Evolutionary conservation across 306 rosid species (phyloP), one percentile per base, ranked within the genome.

Genomic region (Vigna angularis): DNA sequence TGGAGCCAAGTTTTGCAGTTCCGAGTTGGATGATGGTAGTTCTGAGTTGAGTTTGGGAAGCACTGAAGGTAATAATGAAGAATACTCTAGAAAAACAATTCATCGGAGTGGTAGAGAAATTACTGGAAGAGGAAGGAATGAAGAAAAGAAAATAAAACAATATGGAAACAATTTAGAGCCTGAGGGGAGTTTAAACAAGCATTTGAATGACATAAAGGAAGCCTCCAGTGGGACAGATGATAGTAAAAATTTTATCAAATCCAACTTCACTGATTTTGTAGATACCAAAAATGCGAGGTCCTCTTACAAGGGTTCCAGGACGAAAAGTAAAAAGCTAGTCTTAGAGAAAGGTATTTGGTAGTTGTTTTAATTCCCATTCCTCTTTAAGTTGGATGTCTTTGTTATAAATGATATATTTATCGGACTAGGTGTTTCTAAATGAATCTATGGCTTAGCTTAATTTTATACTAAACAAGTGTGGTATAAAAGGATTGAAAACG

Each of bases 221-320:
- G 92, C 89, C 44, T 88, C 86, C 70, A 89, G 91, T 86, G 96
- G 93, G 83, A 89, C 96, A 42, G 96, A 90, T 80, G 91, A 87
- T 72, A 90, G 89, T 75, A 89, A 89, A 47, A 88, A 71, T 84
- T 79, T 87, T 81, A 61, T 78, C 80, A 88, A 89, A 80, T 85
- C 88, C 62, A 84, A 81, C 45, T 64, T 82, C 66, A 70, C 72
- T 85, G 88, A 78, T 81, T 83, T 86, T 85, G 70, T 78, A 12
- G 81, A 82, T 79, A 85, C 70, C 34, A 86, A 89, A 83, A 62
- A 58, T 62, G 81, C 79, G 26, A 85, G 88, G 74, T 79, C 91
- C 75, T 84, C 89, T 77, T 78, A 76, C 50, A 92, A 87, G 83
- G 88, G 88, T 76, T 67, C 66, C 51, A 80, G 88, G 80, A 94